Base-by-base conservation (phyloP, 2,329 filamentous ascomycete genomes). In the Trichoderma sp. region DNA sequence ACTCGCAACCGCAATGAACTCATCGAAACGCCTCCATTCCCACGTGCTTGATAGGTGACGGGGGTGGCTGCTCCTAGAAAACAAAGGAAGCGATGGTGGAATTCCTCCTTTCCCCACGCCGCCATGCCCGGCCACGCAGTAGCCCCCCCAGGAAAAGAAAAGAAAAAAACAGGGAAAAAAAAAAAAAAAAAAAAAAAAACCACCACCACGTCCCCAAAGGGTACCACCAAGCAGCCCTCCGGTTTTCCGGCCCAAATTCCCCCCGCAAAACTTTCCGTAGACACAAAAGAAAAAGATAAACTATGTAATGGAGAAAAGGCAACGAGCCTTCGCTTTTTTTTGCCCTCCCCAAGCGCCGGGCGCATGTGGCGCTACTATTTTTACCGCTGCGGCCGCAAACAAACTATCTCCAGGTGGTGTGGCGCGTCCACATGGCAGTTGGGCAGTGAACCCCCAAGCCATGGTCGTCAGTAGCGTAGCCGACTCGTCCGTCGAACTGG, bases 311-410 rank as follows among this genome's bases (percentile, higher is more conserved):
- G 29, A 35, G 17, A 42, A 34, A 64, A 65, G 22, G 61, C 61
- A 25, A 42, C 61, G 52, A 54, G 50, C 50, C 61, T 57, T 65
- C 37, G 61, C 60, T 48, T n/a, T n/a, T n/a, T n/a, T n/a, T n/a
- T 65, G 50, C 61, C 19, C 52, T 48, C 39, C 19, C 39, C 19
- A 29, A 48, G 61, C 61, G 50, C 48, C 34, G 61, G 34, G 61
- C 52, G 6, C 27, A 25, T 64, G 61, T 65, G 61, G 61, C 52
- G 61, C 52, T 56, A 54, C 52, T 65, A 65, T 57, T 65, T 45
- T 56, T 56, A 48, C 52, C 52, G 61, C 42, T 50, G 58, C 61
- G 61, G 61, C 61, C 61, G 61, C 61, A 65, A 45, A 32, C 59
- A 37, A 29, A 29, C 29, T 39, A 52, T 63, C 32, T 63, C 13